Evolutionary conservation across 306 rosid genomes (phyloP), one percentile per base, ranked within the genome.

Genomic region (Comarum palustre): DNA sequence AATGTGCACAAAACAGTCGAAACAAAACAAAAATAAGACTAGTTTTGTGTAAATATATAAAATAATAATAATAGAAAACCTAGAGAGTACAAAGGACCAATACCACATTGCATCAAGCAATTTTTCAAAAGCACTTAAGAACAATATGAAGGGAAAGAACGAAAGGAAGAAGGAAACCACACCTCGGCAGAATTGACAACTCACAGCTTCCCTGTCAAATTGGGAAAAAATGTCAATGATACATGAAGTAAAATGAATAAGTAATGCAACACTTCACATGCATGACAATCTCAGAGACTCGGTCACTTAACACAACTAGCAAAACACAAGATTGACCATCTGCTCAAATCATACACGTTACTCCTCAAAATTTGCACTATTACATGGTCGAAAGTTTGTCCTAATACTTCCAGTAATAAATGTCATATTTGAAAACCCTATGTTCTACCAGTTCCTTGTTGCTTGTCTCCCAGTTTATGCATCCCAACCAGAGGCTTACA

Each of bases 131-230:
- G 36, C 32, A 4, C 70, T 42, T 41, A 13, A 42, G n/a, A 42
- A 38, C 65, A 25, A 15, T 4, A 64, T 3, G 24, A 64, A 36
- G 31, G 48, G n/a, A 36, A 63, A 63, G 41, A 36, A 17, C 3
- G n/a, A 15, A 24, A 4, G 20, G 54, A 71, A 46, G 46, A 41
- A 57, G 52, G 41, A 57, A 41, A 29, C 29, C 57, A 42, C 75
- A 72, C 75, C 75, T 72, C 63, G 27, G 75, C 75, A 72, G 4
- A 17, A 42, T 24, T 72, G 75, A 62, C 75, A 72, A 20, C 68
- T 72, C 67, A 72, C 75, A 58, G 75, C 75, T 58, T 72, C 75
- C 75, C 75, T 72, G 68, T 43, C 63, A 72, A 25, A 72, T 55
- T 19, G 42, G 36, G 34, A 42, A 41, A 19, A 41, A 42, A 24